Evolutionary conservation across 495 filamentous ascomycete genomes (phyloP).

Genomic region (Hypoxylon perforatum): DNA sequence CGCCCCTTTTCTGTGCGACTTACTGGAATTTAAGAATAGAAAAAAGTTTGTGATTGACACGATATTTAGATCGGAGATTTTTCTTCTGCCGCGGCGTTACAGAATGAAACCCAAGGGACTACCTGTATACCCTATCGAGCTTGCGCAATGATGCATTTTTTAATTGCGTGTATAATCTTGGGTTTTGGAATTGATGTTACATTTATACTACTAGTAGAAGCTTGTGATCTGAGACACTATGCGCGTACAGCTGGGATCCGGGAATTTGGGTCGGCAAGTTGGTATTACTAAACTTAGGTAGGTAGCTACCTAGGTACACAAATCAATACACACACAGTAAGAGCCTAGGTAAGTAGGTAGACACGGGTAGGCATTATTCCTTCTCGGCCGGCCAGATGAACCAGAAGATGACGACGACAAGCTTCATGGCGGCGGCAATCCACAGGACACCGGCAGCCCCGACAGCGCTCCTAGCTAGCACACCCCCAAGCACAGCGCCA

Average conservation of each 20-base stretch:
- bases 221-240: background rate
- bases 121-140: slow-evolving; percentile 16
- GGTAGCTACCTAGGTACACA: slow-evolving; percentile 1
- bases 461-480: slow-evolving; percentile 64
- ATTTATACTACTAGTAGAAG: background rate
- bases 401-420: slow-evolving; percentile 64
- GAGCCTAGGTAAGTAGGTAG: background rate
- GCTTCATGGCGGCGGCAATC: slow-evolving; percentile 68
- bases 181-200: slow-evolving; percentile 6
- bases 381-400: slow-evolving; percentile 63
- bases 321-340: background rate
- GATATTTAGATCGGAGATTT: slow-evolving; percentile 23
- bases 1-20: no score
- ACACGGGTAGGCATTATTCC: slow-evolving; percentile 10
- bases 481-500: slow-evolving; percentile 70
- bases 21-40: background rate
- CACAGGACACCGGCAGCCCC: slow-evolving; percentile 73
- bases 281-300: background rate
- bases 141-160: background rate
- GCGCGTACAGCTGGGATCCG: background rate
- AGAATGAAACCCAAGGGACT: slow-evolving; percentile 7
- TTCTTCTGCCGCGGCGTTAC: slow-evolving; percentile 19
- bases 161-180: background rate
- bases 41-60: background rate
- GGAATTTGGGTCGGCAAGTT: slow-evolving; percentile 10